Conservation (phyloP, 768 basidiomycete species). For the Russula sp. region DNA sequence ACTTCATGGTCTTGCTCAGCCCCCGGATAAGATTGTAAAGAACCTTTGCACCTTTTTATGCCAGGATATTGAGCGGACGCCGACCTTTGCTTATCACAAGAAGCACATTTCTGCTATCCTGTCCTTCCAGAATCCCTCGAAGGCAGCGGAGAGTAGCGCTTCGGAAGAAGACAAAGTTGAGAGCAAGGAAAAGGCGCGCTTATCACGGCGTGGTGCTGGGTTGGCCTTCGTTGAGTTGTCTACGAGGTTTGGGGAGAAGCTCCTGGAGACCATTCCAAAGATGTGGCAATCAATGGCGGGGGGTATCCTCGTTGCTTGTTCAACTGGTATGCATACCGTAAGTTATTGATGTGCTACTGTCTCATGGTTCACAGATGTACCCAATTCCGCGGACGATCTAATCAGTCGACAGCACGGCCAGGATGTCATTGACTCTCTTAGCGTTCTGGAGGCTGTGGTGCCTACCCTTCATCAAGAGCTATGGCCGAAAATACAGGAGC, state of each 20-base stretch:
- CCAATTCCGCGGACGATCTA: slow-evolving; percentile 50
- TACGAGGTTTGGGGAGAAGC: slow-evolving; percentile 56
- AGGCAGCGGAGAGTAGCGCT: slow-evolving; percentile 29
- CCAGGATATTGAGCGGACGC: slow-evolving; percentile 83
- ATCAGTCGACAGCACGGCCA: slow-evolving; percentile 76
- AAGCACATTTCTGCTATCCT: slow-evolving; percentile 65
- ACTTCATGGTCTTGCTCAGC: slow-evolving; percentile 63
- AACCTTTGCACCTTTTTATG: slow-evolving; percentile 96
- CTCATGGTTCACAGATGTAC: slow-evolving; percentile 28
- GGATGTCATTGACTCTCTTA: slow-evolving; percentile 87
- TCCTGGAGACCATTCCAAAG: slow-evolving; percentile 79
- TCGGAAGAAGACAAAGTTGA: slow-evolving; percentile 39
- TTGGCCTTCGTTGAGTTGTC: slow-evolving; percentile 79
- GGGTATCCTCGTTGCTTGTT: slow-evolving; percentile 61
- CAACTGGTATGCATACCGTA: slow-evolving; percentile 44
- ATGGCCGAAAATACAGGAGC: slow-evolving; percentile 56
- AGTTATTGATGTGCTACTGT: not conserved
- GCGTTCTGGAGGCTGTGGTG: slow-evolving; percentile 76
- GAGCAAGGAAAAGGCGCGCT: slow-evolving; percentile 56
- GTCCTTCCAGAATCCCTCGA: slow-evolving; percentile 50
- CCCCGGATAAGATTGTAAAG: slow-evolving; percentile 93
- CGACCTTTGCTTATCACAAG: slow-evolving; percentile 70
- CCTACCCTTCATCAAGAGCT: slow-evolving; percentile 67
- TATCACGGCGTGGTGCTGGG: slow-evolving; percentile 81
- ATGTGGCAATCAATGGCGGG: slow-evolving; percentile 94